These are phyloP conservation scores for Fomitopsis pinicola DNA, from an alignment of 1,284 basidiomycete species.

Conservation along the genomic window DNA sequence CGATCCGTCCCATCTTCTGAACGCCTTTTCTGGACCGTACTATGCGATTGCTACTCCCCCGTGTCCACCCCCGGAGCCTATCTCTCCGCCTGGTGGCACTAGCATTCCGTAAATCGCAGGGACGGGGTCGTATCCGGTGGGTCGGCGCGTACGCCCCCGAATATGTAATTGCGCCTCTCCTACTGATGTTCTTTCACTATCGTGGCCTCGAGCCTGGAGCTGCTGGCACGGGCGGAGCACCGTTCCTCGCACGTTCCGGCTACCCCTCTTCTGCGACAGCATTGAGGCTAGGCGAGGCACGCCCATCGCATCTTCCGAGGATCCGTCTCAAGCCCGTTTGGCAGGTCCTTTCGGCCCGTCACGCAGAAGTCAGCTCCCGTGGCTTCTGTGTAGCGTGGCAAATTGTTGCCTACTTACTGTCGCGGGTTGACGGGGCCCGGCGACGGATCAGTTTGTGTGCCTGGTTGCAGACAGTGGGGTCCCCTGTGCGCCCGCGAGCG, in stretches of 20 bases:
- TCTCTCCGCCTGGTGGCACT: background rate
- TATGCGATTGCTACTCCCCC: background rate
- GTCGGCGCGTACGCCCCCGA: background rate
- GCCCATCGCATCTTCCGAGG: background rate
- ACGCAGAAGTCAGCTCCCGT: background rate
- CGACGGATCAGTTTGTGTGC: background rate
- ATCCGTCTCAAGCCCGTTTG: background rate
- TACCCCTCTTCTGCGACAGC: background rate
- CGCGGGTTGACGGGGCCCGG: background rate
- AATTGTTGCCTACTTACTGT: background rate
- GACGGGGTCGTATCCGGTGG: background rate
- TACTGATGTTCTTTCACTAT: background rate
- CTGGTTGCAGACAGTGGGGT: background rate
- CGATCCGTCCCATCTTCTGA: background rate
- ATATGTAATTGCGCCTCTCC: background rate
- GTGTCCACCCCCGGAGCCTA: background rate
- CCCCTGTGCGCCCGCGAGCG: background rate
- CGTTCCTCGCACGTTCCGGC: background rate
- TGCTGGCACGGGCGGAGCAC: background rate
- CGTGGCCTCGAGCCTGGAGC: background rate
- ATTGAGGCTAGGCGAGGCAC: background rate
- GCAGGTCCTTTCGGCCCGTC: background rate
- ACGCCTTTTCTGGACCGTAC: background rate
- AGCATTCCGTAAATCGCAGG: background rate
- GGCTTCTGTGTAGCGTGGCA: background rate